Base-by-base conservation (phyloP, 176 grass and related monocot genomes). In the Oryza meyeriana region DNA sequence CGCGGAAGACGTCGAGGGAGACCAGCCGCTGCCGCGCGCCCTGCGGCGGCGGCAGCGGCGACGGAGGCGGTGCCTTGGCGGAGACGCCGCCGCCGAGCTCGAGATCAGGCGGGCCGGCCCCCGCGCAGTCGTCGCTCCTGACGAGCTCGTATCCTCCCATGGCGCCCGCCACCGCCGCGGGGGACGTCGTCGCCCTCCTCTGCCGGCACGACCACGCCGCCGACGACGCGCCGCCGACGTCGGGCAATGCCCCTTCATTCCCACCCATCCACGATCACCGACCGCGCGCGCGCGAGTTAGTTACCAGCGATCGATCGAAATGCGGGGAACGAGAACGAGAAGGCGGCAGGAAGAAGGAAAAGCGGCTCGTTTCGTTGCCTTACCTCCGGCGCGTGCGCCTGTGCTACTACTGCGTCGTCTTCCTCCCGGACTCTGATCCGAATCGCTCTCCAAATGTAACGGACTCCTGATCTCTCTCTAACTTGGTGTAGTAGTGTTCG, bases 1-100 rank as follows among this genome's bases (percentile, higher is more conserved):
- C 89, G 16, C 94, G 91, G 80, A 97, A 97, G 71, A 97, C 94
- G 81, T 97, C 91, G 73, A 97, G 94, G 22, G 94, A 97, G 68
- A 88, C 71, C 41, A 94, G 91, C 8, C 94, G 87, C 31, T 79
- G 91, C 65, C 76, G 85, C 0, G 79, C 35, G 0, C 58, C 67
- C 14, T 2, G n/a, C 18, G 79, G 2, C 0, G 63, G 22, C 71
- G 39, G 1, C 6, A 20, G 22, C 10, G 20, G 16, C 1, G 7
- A 20, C 66, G 79, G 14, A 64, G 34, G 14, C 22, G 22, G 22
- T 8, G 55, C 8, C 55, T 25, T 64, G 33, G 35, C 31, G 25
- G 36, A 64, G 50, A 8, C n/a, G 67, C 36, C 1, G 41, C 72
- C 41, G 32, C 79, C 86, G 74, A 32, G 10, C 67, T 88, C 86